Percentiles rank a stretch among this genome's conserved stretches.
These are phyloP conservation scores for Trichoderma koningiopsis DNA, from an alignment of 2,329 filamentous ascomycete genomes.

Conservation along the genomic window DNA sequence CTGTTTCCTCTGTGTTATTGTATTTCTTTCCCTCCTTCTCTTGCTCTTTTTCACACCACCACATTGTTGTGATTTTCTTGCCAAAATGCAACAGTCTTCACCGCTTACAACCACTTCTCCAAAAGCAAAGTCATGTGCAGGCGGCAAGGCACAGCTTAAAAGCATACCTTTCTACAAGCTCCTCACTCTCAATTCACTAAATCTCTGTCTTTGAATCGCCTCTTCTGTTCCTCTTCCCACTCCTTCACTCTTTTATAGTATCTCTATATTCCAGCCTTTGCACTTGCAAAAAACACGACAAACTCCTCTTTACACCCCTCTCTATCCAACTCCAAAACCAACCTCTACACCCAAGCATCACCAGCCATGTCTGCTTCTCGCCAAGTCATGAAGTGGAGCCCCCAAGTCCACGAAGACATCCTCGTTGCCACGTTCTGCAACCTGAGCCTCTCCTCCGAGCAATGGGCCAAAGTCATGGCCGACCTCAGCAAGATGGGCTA, in stretches of 20 bases:
- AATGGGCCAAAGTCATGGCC: constrained; percentile 43
- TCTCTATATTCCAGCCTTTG: not conserved
- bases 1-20: constrained; percentile 14
- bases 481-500: constrained; percentile 45
- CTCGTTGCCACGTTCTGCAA: constrained; percentile 45
- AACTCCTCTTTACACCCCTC: not conserved
- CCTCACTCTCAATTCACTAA: not conserved
- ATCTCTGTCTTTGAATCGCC: not conserved
- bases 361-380: constrained; percentile 28
- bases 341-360: not conserved
- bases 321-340: not conserved
- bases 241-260: not conserved
- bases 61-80: not conserved
- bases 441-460: constrained; percentile 37
- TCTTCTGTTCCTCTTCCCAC: not conserved
- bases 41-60: not conserved
- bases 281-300: not conserved
- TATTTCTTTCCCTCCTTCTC: not conserved
- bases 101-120: not conserved
- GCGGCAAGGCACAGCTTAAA: not conserved
- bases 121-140: not conserved
- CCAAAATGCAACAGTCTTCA: not conserved
- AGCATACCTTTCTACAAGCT: not conserved
- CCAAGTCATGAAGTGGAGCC: constrained; percentile 45
- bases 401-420: constrained; percentile 48